Base-by-base conservation (phyloP, 306 rosid species). In the Rosa multiflora region DNA sequence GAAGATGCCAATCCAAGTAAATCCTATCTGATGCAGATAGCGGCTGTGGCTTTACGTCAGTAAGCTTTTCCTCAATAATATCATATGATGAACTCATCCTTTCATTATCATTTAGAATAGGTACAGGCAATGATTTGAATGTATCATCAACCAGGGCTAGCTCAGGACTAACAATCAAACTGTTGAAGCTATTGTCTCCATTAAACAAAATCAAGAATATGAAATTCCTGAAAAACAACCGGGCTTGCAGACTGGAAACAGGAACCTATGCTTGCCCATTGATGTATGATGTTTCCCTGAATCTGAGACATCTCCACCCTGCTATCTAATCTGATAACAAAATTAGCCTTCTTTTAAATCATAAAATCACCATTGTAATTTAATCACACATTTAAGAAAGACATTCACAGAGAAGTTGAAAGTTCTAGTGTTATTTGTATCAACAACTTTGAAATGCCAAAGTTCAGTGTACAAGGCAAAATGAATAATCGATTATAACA, bases 1-100 rank as follows among this genome's bases (percentile, higher is more conserved):
- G 87, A 78, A 94, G 85, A 85, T 89, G 91, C 94, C 98, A 92
- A 89, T 90, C 90, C 91, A 94, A 89, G 94, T 94, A 94, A 79
- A 94, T 90, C 73, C 88, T 88, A 80, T 92, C 97, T 58, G 94
- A 89, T 68, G 91, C 89, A 78, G 87, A 92, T 76, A 80, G 84
- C 35, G 94, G 84, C 35, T 55, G 89, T 17, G 78, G 84, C 75
- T 85, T 81, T 79, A 88, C 75, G 77, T 82, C 78, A 72, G 83
- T 83, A 74, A 94, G 79, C 35, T 76, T 77, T 70, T 88, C 89
- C 82, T 77, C 89, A 81, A 83, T 83, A 81, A 87, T 76, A 72
- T 49, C 83, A 76, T 71, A 81, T 68, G 82, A 75, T 23, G 86
- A 58, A 80, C 70, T 67, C 58, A 78, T 75, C 81, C 77, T 89